phyloP scores from a whole-genome alignment of 2,329 filamentous ascomycete species.

The Trichoderma breve region DNA sequence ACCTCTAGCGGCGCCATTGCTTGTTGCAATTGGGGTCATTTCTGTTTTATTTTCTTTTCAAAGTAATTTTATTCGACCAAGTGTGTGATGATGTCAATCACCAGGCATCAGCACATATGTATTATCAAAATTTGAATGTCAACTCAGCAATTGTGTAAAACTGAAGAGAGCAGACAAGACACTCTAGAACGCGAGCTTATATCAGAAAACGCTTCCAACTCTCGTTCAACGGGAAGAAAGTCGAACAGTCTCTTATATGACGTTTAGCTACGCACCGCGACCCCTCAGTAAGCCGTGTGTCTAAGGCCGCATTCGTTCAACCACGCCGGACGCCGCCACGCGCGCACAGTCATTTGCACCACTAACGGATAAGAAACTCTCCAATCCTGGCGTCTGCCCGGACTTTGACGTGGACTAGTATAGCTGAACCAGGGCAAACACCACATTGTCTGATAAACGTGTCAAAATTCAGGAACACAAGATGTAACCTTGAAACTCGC shows the following conservation, averaged over 20 bases:
- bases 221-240: background rate
- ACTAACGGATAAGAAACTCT: background rate
- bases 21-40: conserved; percentile 33
- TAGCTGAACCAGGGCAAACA: background rate
- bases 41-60: background rate
- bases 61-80: background rate
- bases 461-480: background rate
- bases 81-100: background rate
- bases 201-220: background rate
- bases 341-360: conserved; percentile 3
- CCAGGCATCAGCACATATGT: background rate
- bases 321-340: background rate
- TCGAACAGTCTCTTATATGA: background rate
- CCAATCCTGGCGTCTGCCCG: background rate
- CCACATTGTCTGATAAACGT: background rate
- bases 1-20: background rate
- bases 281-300: conserved; percentile 13
- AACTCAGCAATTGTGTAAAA: background rate
- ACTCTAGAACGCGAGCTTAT: background rate
- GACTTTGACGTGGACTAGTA: background rate
- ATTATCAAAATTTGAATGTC: background rate
- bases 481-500: background rate
- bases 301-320: background rate
- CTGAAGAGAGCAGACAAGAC: background rate
- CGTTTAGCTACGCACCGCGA: background rate